Evolutionary conservation across 352 stramenopile genomes (phyloP).

Genomic region (Phytophthora sp.): DNA sequence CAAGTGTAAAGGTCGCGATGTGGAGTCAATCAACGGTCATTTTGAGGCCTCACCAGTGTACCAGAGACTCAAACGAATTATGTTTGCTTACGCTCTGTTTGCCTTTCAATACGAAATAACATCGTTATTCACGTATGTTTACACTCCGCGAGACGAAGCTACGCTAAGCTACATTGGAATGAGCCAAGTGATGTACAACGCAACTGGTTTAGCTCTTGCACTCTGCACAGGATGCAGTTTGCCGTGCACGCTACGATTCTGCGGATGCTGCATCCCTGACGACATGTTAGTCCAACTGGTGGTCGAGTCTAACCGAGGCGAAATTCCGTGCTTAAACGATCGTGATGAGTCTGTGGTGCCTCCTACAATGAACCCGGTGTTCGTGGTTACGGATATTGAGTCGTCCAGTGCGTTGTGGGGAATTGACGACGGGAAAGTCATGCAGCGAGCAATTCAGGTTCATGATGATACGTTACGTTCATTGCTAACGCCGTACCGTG

Average conservation of each 20-base stretch:
- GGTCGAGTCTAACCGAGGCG: slow-evolving; percentile 36
- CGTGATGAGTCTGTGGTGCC: slow-evolving; percentile 13
- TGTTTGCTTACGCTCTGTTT: slow-evolving; percentile 56
- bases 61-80: slow-evolving; percentile 58
- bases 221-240: slow-evolving; percentile 58
- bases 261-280: slow-evolving; percentile 48
- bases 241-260: slow-evolving; percentile 51
- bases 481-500: slow-evolving; percentile 48
- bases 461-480: slow-evolving; percentile 54
- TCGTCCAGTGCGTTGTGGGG: slow-evolving; percentile 66
- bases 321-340: slow-evolving; percentile 10
- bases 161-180: slow-evolving; percentile 45
- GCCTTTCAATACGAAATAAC: slow-evolving; percentile 54
- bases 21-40: slow-evolving; percentile 56
- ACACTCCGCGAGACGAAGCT: slow-evolving; percentile 23
- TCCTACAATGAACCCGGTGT: slow-evolving; percentile 50
- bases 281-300: slow-evolving; percentile 52
- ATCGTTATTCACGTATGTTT: slow-evolving; percentile 52
- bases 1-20: slow-evolving; percentile 51
- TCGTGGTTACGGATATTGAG: slow-evolving; percentile 73
- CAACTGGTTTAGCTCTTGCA: slow-evolving; percentile 39
- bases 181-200: slow-evolving; percentile 49
- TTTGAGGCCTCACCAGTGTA: slow-evolving; percentile 68
- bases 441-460: slow-evolving; percentile 49
- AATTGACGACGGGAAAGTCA: slow-evolving; percentile 50